Conservation (phyloP, 2,329 filamentous ascomycete genomes). For the Periconia sp. region DNA sequence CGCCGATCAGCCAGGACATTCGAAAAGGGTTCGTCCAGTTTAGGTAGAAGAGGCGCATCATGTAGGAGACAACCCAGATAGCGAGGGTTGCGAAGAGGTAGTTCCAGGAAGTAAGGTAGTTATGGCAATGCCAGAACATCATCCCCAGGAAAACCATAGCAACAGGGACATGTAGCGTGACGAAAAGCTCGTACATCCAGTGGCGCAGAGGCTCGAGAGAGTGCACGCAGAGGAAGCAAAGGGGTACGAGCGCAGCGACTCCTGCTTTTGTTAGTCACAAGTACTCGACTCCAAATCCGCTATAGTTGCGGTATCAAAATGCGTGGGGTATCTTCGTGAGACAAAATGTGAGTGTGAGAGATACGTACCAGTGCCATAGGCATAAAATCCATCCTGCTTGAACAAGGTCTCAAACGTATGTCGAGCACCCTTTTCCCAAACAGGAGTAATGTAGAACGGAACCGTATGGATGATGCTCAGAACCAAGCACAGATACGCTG, state of each 20-base stretch:
- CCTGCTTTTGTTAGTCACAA: slow-evolving; percentile 33
- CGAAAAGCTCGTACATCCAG: slow-evolving; percentile 84
- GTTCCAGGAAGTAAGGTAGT: slow-evolving; percentile 87
- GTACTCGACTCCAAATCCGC: too few species aligned
- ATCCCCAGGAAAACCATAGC: slow-evolving; percentile 81
- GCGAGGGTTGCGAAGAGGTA: slow-evolving; percentile 83
- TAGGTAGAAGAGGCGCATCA: slow-evolving; percentile 78
- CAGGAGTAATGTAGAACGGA: slow-evolving; percentile 87
- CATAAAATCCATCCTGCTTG: slow-evolving; percentile 67
- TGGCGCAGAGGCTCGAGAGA: slow-evolving; percentile 81
- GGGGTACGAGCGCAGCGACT: slow-evolving; percentile 76
- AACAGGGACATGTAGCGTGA: slow-evolving; percentile 80
- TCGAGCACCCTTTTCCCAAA: slow-evolving; percentile 81
- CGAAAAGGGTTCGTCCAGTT: slow-evolving; percentile 88
- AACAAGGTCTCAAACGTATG: slow-evolving; percentile 74
- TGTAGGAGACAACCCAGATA: slow-evolving; percentile 79
- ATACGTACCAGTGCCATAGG: slow-evolving; percentile 78
- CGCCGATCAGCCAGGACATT: slow-evolving; percentile 82
- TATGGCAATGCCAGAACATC: slow-evolving; percentile 95
- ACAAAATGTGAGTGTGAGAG: too few species aligned
- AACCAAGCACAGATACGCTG: slow-evolving; percentile 83
- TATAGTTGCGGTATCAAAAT: too few species aligned
- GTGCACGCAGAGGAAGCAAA: slow-evolving; percentile 82
- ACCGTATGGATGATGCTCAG: slow-evolving; percentile 83
- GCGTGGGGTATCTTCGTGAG: too few species aligned